Base-by-base conservation (phyloP, 768 basidiomycete genomes). In the Postia placenta region DNA sequence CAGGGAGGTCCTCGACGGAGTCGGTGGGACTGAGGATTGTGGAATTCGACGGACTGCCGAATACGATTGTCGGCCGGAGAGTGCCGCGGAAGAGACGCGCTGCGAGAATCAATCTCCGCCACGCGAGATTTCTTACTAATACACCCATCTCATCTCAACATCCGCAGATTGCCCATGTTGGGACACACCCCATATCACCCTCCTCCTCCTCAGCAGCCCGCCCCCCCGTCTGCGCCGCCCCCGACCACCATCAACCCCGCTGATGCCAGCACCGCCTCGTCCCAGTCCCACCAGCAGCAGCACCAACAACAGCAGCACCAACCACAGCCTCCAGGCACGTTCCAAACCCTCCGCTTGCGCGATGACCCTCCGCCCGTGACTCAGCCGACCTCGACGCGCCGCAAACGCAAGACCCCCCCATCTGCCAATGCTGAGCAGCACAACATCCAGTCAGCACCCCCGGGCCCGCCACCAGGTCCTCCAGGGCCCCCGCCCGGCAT, bases 351-450 rank as follows among this genome's bases (percentile, higher is more conserved):
- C 77, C 78, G 83, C 58, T 74, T 86, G 35, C 76, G 79, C 59
- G 83, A 85, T 38, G 81, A 84, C 44, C 74, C 66, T 12, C 61
- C 66, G 42, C 43, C 62, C 38, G 64, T 65, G 45, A 62, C 64
- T 46, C 58, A 58, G 49, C 71, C 74, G 35, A 64, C 75, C 12
- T 50, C 72, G 42, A 74, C 79, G 40, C 50, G 68, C 11, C 75
- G 85, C 50, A 89, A 89, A 63, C 79, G 87, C 58, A 89, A 89
- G 65, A 60, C 85, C 0, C 83, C 85, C 6, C 75, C 85, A 2
- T 60, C 70, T 17, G 56, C 69, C 4, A 19, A 42, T 39, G 20
- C 56, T 30, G 52, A 56, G 56, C 24, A 38, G 2, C 38, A 26
- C 39, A 38, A 23, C 22, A 20, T 20, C 4, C 26, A 26, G 5